phyloP scores from a whole-genome alignment of 352 stramenopile genomes.

The Phytophthora rubi region DNA sequence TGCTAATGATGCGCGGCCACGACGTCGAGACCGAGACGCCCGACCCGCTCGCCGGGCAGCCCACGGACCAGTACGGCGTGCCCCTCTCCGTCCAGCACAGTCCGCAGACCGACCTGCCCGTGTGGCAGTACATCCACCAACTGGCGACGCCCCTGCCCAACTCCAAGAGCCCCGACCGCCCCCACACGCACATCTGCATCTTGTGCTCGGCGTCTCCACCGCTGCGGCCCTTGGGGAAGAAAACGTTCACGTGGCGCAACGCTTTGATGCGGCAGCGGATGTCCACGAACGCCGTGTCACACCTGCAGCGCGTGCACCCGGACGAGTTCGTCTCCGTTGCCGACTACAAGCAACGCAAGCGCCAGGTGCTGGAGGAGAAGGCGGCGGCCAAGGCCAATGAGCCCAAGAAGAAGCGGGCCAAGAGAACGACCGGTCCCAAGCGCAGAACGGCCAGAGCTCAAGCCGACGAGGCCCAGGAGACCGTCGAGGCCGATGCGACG shows the following conservation, averaged over 20 bases:
- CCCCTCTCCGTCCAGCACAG: conserved; percentile 29
- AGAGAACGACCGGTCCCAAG: conserved; percentile 9
- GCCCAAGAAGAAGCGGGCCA: conserved; percentile 27
- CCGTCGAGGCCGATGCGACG: not conserved
- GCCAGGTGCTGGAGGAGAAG: conserved; percentile 7
- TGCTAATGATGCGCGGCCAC: conserved; percentile 12
- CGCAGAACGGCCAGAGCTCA: conserved; percentile 5
- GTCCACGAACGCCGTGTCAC: conserved; percentile 46
- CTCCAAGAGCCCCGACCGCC: conserved; percentile 19
- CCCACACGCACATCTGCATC: conserved; percentile 46
- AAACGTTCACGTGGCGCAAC: conserved; percentile 23
- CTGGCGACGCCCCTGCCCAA: conserved; percentile 31
- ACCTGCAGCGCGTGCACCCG: conserved; percentile 42
- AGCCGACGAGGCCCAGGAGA: conserved; percentile 5
- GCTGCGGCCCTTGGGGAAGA: conserved; percentile 9
- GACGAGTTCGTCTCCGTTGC: conserved; percentile 27
- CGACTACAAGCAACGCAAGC: conserved; percentile 33
- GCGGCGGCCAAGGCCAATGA: conserved; percentile 4
- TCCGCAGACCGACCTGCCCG: conserved; percentile 37
- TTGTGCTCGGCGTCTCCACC: conserved; percentile 29
- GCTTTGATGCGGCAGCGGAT: conserved; percentile 48
- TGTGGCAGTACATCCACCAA: conserved; percentile 51
- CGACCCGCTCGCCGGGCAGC: conserved; percentile 15
- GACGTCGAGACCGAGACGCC: not conserved
- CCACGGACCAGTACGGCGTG: conserved; percentile 37